phyloP scores from a whole-genome alignment of 2,329 filamentous ascomycete genomes.

The Paramyrothecium sp. region DNA sequence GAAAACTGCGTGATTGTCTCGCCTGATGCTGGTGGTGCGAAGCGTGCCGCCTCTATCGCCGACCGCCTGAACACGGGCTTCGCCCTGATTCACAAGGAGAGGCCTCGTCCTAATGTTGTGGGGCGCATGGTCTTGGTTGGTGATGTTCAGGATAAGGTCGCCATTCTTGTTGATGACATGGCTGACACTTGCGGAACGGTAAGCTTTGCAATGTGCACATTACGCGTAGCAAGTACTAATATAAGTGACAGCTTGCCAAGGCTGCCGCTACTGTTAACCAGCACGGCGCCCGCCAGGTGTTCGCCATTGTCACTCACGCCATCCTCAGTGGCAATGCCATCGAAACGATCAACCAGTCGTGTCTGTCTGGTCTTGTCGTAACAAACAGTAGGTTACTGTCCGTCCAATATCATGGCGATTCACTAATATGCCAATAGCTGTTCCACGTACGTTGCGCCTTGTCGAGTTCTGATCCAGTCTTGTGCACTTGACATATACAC shows the following conservation, averaged over 20 bases:
- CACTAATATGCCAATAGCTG: conserved; percentile 29
- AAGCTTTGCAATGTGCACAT: conserved; percentile 9
- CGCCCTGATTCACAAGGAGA: conserved; percentile 95
- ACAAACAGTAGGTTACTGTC: conserved; percentile 67
- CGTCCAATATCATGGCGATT: conserved; percentile 2
- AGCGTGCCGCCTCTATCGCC: conserved; percentile 89
- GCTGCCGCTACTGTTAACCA: conserved; percentile 86
- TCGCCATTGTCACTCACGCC: conserved; percentile 93
- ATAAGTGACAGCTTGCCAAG: conserved; percentile 55
- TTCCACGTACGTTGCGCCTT: conserved; percentile 24
- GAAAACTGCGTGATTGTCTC: conserved; percentile 91
- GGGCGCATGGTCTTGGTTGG: conserved; percentile 93
- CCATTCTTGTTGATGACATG: conserved; percentile 98
- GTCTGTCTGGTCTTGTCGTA: conserved; percentile 76
- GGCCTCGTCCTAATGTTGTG: conserved; percentile 80
- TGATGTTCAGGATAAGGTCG: conserved; percentile 85
- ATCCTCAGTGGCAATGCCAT: conserved; percentile 88
- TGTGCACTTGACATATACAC: neutral
- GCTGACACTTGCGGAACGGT: conserved; percentile 88
- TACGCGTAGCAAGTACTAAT: conserved; percentile 8
- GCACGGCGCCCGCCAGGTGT: conserved; percentile 82
- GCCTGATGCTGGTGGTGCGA: conserved; percentile 91
- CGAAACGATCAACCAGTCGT: conserved; percentile 77
- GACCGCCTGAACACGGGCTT: conserved; percentile 89
- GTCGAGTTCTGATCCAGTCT: neutral